Percentiles rank a stretch among this genome's conserved stretches.
Conservation (phyloP, 1,284 basidiomycete genomes). For the Vanrija sp. region DNA sequence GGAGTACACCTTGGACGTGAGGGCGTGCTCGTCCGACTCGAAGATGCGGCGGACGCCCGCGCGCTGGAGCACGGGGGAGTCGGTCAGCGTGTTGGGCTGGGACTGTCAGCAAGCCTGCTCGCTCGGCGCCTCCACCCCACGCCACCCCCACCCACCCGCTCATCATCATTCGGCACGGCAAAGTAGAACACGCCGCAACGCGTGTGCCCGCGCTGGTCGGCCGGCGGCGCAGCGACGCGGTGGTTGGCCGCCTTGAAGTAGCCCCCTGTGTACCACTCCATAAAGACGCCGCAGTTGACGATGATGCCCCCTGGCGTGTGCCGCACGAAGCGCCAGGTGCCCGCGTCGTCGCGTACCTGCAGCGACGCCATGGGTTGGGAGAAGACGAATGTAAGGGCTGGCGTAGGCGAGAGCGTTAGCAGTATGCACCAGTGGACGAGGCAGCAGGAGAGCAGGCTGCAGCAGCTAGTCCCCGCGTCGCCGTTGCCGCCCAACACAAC, state of each 20-base stretch:
- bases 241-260: constrained; percentile 46
- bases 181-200: constrained; percentile 50
- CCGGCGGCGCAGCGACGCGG: constrained; percentile 47
- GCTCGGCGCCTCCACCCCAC: not conserved
- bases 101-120: not conserved
- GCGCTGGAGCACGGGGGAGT: constrained; percentile 28
- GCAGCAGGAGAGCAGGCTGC: too few relatives aligned
- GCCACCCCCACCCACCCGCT: constrained; percentile 14
- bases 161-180: constrained; percentile 47
- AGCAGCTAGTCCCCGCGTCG: too few relatives aligned
- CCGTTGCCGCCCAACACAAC: not conserved
- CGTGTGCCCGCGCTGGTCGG: constrained; percentile 45
- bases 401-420: not conserved
- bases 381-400: constrained; percentile 6
- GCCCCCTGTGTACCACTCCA: constrained; percentile 33
- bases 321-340: constrained; percentile 21
- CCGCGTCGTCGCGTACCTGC: constrained; percentile 21
- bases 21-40: constrained; percentile 14
- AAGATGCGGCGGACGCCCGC: constrained; percentile 15
- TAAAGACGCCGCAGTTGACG: constrained; percentile 26
- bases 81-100: constrained; percentile 33
- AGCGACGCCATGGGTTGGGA: constrained; percentile 26
- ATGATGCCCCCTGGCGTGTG: constrained; percentile 27
- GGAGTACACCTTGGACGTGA: constrained; percentile 18
- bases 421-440: not conserved